These are phyloP conservation scores for Podospora appendiculata DNA, from an alignment of 495 filamentous ascomycete genomes.

Conservation along the genomic window DNA sequence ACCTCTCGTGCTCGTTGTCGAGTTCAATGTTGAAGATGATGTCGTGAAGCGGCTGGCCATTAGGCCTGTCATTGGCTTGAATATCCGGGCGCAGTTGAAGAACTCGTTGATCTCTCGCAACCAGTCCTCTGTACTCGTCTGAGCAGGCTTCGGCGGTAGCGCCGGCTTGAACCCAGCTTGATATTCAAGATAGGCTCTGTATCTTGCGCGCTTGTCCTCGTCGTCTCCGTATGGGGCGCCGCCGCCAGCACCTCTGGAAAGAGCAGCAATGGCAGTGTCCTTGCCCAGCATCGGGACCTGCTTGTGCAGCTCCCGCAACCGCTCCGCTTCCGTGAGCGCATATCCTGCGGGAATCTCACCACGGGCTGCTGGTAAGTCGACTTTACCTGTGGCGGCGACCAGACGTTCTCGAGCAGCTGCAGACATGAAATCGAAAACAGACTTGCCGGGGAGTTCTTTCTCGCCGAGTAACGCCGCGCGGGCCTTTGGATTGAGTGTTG, in stretches of 20 bases:
- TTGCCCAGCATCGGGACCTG: slow-evolving; percentile 67
- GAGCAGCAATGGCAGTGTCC: slow-evolving; percentile 62
- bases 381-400: slow-evolving; percentile 64
- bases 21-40: slow-evolving; percentile 39
- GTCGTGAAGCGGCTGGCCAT: slow-evolving; percentile 91
- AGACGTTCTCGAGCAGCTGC: slow-evolving; percentile 72
- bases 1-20: slow-evolving; percentile 13
- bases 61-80: slow-evolving; percentile 81
- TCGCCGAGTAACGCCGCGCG: slow-evolving; percentile 81
- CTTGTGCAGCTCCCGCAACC: slow-evolving; percentile 48
- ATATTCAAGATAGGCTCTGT: slow-evolving; percentile 72
- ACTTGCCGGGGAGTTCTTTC: slow-evolving; percentile 77
- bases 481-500: slow-evolving; percentile 67
- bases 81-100: slow-evolving; percentile 78
- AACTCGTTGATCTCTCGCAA: slow-evolving; percentile 79
- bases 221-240: slow-evolving; percentile 87
- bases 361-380: slow-evolving; percentile 66
- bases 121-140: slow-evolving; percentile 63
- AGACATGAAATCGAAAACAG: slow-evolving; percentile 90
- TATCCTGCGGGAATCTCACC: slow-evolving; percentile 67
- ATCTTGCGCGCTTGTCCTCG: slow-evolving; percentile 66
- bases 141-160: slow-evolving; percentile 47
- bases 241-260: slow-evolving; percentile 62
- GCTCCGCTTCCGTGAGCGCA: slow-evolving; percentile 50
- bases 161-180: slow-evolving; percentile 56